Evolutionary conservation across 768 basidiomycete species (phyloP).

Genomic region (Boletus coccyginus): DNA sequence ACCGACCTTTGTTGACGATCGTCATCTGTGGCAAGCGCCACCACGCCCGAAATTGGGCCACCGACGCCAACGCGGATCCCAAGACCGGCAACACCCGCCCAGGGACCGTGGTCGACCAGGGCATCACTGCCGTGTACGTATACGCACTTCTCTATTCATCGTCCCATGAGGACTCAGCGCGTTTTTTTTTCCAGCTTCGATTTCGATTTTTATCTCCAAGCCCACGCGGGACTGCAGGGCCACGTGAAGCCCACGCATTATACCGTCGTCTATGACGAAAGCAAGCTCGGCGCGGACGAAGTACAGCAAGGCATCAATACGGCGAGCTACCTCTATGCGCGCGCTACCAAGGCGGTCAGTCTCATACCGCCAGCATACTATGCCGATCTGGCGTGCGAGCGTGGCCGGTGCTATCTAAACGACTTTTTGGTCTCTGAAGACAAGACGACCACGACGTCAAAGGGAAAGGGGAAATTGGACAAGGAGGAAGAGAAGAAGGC

Average conservation of each 20-base stretch:
- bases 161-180: not conserved
- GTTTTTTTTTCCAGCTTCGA: constrained; percentile 44
- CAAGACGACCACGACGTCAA: constrained; percentile 39
- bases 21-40: constrained; percentile 79
- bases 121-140: constrained; percentile 65
- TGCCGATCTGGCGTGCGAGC: constrained; percentile 79
- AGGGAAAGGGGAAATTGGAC: constrained; percentile 29
- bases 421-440: constrained; percentile 60
- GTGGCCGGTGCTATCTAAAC: constrained; percentile 74
- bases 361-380: constrained; percentile 79
- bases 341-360: constrained; percentile 83
- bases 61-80: constrained; percentile 44
- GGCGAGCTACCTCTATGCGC: constrained; percentile 71
- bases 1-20: constrained; percentile 65
- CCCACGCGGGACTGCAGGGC: constrained; percentile 73
- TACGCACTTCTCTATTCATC: not conserved
- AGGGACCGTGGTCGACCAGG: constrained; percentile 79
- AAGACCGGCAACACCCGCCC: constrained; percentile 75
- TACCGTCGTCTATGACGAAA: constrained; percentile 78
- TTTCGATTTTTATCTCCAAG: constrained; percentile 69
- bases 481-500: constrained; percentile 28
- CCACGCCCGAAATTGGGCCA: constrained; percentile 57
- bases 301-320: constrained; percentile 73
- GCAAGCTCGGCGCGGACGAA: constrained; percentile 60
- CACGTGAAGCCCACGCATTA: constrained; percentile 75